A percentile compares a stretch with the other conserved stretches of the same genome.
These are phyloP conservation scores for Aureobasidium musti DNA, from an alignment of 2,329 filamentous ascomycete genomes.

Conservation along the genomic window DNA sequence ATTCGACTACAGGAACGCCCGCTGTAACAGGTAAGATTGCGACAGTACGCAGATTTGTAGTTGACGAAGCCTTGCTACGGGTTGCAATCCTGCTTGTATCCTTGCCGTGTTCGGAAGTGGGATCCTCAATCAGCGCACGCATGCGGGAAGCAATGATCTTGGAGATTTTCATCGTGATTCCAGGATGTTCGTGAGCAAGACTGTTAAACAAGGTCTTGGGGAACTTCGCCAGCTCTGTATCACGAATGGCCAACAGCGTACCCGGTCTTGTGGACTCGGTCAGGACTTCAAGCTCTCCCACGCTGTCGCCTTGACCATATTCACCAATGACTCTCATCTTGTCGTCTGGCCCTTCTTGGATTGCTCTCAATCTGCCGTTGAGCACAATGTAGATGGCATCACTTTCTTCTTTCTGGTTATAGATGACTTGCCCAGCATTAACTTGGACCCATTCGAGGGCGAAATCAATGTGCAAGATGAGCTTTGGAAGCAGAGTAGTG, in stretches of 20 bases:
- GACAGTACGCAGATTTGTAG: conserved; percentile 88
- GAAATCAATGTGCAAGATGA: conserved; percentile 97
- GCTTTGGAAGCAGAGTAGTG: conserved; percentile 80
- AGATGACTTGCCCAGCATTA: conserved; percentile 90
- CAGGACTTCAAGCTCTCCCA: conserved; percentile 94
- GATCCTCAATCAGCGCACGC: conserved; percentile 83
- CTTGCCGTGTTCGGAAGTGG: conserved; percentile 62
- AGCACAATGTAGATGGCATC: conserved; percentile 98
- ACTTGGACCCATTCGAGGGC: conserved; percentile 98
- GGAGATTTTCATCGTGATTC: conserved; percentile 98
- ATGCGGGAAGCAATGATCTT: conserved; percentile 97
- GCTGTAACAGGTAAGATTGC: conserved; percentile 87
- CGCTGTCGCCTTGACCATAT: conserved; percentile 95
- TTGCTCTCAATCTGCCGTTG: conserved; percentile 83
- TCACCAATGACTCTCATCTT: conserved; percentile 86
- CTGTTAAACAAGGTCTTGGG: conserved; percentile 97
- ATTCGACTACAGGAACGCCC: conserved; percentile 92
- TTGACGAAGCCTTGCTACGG: conserved; percentile 72
- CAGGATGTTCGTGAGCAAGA: conserved; percentile 92
- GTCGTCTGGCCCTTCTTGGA: conserved; percentile 78
- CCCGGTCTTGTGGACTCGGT: conserved; percentile 90
- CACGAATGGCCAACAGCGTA: conserved; percentile 91
- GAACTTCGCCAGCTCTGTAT: conserved; percentile 95
- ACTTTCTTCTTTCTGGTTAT: conserved; percentile 90
- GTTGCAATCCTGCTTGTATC: conserved; percentile 61